Base-by-base conservation (phyloP, 768 basidiomycete genomes). In the Serendipita sp. region DNA sequence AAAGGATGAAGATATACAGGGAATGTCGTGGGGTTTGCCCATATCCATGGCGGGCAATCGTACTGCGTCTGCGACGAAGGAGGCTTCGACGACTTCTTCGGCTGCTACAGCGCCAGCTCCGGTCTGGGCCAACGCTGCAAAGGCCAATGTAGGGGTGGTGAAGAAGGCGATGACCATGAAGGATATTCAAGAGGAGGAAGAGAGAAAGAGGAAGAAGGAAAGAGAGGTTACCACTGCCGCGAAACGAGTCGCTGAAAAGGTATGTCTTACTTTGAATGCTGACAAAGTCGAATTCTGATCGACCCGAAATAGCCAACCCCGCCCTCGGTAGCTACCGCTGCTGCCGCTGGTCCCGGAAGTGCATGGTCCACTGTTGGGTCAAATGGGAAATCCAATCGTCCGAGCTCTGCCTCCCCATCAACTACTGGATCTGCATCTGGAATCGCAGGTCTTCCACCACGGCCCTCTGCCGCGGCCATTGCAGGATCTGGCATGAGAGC, bases 161-260 rank as follows among this genome's bases (percentile, higher is more conserved):
- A 96, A 92, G 79, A 60, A 60, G 28, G 35, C 23, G 34, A 36
- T 36, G 35, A 89, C 90, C 1, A 86, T 99, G 86, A 97, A 95
- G 78, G 93, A 99, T 77, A 99, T 99, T 45, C 91, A 95, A 71
- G 95, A 98, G 74, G 96, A 99, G 70, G 96, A 99, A 71, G 91
- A 95, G 74, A 82, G 78, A 68, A 81, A 87, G 67, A 93, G 91
- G 78, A 88, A 85, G 74, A 86, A 85, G 73, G 84, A 88, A 68
- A 83, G 79, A 63, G 77, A 76, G 65, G 70, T 78, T 64, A 80
- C 80, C 7, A 75, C 81, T 11, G 77, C 80, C 23, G 79, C 67
- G 91, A 88, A 82, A 89, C 87, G 65, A 65, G 72, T 70, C 3
- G 3, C 38, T 35, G 38, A 34, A 15, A 34, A 64, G 44, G 65